Percentiles rank a stretch among this genome's conserved stretches.
phyloP scores from a whole-genome alignment of 331 rosid genomes.

The Saraca asoca region DNA sequence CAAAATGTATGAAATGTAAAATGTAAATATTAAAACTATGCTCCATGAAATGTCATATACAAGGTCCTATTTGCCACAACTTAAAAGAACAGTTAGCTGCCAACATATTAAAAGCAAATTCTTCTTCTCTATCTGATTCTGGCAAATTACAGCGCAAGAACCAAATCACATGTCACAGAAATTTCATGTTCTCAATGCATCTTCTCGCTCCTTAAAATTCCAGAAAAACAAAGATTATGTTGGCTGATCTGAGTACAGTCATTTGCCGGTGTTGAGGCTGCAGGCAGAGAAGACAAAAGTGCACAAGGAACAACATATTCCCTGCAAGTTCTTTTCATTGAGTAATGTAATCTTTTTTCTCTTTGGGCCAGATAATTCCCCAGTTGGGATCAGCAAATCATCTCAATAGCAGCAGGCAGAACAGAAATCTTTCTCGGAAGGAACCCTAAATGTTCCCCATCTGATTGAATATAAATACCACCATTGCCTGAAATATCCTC shows the following conservation, averaged over 20 bases:
- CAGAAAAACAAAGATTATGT: not conserved
- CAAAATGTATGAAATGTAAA: no score
- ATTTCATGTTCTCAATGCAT: not conserved
- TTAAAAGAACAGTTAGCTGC: no score
- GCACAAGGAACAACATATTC: not conserved
- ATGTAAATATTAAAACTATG: no score
- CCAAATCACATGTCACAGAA: not conserved
- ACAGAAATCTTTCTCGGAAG: constrained; percentile 74
- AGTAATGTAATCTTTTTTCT: not conserved
- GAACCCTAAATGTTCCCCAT: constrained; percentile 90
- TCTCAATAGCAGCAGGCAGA: constrained; percentile 78
- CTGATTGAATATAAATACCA: constrained; percentile 76
- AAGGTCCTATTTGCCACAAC: no score
- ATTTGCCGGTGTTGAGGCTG: constrained; percentile 13
- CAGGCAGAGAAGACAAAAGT: not conserved
- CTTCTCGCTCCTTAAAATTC: not conserved
- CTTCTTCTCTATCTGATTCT: not conserved
- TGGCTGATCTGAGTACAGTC: not conserved
- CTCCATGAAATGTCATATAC: no score
- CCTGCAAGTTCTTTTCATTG: constrained; percentile 7
- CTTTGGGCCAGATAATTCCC: constrained; percentile 18
- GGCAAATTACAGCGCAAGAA: constrained; percentile 30
- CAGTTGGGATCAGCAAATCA: constrained; percentile 61
- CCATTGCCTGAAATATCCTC: constrained; percentile 67
- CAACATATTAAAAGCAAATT: constrained; percentile 3